Percentiles rank a stretch among this genome's conserved stretches.
Evolutionary conservation across 2,329 filamentous ascomycete species (phyloP).

Genomic region (Cercospora citrullina): DNA sequence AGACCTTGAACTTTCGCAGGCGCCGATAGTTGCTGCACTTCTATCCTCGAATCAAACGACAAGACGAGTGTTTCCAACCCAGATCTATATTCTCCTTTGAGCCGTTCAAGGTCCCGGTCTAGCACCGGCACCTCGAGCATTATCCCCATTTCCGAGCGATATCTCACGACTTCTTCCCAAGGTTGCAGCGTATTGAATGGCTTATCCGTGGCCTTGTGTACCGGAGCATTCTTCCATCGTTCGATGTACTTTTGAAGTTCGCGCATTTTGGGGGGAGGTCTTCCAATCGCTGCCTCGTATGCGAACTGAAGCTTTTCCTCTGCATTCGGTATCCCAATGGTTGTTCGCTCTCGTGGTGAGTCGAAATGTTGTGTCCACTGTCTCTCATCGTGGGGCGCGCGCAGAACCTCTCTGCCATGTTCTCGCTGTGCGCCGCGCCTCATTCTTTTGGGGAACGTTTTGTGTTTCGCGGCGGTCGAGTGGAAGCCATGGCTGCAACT

Average conservation of each 20-base stretch:
- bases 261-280: not conserved
- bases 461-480: constrained; percentile 2
- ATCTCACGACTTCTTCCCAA: constrained; percentile 26
- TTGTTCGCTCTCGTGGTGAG: not conserved
- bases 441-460: not conserved
- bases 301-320: not conserved
- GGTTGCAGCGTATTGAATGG: constrained; percentile 23
- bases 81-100: constrained; percentile 10
- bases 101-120: not conserved
- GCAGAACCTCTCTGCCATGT: not conserved
- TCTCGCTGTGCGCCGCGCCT: not conserved
- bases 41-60: constrained; percentile 16
- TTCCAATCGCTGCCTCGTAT: not conserved
- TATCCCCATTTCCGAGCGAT: constrained; percentile 20
- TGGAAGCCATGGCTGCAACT: constrained; percentile 6
- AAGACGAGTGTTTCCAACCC: constrained; percentile 7
- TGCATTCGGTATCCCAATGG: not conserved
- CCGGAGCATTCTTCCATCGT: constrained; percentile 1
- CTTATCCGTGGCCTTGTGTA: constrained; percentile 16
- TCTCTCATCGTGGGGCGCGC: not conserved
- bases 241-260: not conserved
- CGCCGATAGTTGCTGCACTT: constrained; percentile 18
- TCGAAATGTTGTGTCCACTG: not conserved
- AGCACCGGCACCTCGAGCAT: constrained; percentile 26
- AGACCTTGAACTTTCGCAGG: not conserved